These are phyloP conservation scores for Colletotrichum lindemuthianum DNA, from an alignment of 2,329 filamentous ascomycete genomes.

Conservation along the genomic window DNA sequence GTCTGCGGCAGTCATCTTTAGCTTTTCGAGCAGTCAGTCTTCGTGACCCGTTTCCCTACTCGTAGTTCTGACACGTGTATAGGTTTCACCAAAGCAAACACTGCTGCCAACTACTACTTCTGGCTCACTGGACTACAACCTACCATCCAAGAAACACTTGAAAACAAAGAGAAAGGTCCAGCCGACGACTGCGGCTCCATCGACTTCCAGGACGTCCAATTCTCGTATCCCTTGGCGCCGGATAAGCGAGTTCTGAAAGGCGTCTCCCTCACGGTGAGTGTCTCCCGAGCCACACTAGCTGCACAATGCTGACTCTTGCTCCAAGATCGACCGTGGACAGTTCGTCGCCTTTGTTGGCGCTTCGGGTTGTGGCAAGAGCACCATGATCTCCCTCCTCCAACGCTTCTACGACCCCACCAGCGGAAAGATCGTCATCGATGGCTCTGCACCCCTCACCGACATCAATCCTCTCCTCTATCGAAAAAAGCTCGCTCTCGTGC, in stretches of 20 bases:
- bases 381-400: constrained; percentile 63
- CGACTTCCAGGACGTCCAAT: constrained; percentile 46
- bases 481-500: constrained; percentile 20
- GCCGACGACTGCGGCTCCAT: constrained; percentile 38
- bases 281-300: constrained; percentile 21
- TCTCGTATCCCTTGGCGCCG: constrained; percentile 60
- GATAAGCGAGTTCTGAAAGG: constrained; percentile 44
- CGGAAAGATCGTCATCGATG: constrained; percentile 20
- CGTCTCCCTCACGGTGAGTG: constrained; percentile 36
- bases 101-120: constrained; percentile 51
- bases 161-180: constrained; percentile 37
- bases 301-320: constrained; percentile 51
- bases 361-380: constrained; percentile 69
- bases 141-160: constrained; percentile 27
- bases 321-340: constrained; percentile 18
- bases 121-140: constrained; percentile 43
- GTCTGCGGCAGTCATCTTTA: constrained; percentile 8
- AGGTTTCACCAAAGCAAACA: constrained; percentile 52
- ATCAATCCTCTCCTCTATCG: constrained; percentile 19
- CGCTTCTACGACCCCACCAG: constrained; percentile 41
- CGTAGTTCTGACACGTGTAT: neutral
- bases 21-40: constrained; percentile 19
- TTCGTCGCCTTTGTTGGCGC: constrained; percentile 62
- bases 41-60: neutral
- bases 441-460: neutral